Conservation (phyloP, 1,284 basidiomycete genomes). For the Ceraceosorus bombacis region DNA sequence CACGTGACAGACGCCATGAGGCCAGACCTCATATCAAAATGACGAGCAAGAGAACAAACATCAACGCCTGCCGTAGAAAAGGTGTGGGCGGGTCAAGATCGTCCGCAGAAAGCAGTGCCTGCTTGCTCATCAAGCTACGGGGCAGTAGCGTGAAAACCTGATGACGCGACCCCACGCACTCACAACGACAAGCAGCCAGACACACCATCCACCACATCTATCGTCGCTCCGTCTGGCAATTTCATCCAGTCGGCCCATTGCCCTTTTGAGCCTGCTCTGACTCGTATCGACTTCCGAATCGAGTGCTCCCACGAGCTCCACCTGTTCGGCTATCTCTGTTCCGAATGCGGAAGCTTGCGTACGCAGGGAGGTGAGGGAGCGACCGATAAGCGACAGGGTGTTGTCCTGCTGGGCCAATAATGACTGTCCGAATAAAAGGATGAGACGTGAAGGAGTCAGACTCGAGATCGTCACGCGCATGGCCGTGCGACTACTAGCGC, state of each 20-base stretch:
- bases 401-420: conserved; percentile 40
- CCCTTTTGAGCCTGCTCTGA: conserved; percentile 30
- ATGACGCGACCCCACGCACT: conserved; percentile 8
- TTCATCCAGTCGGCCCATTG: conserved; percentile 43
- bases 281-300: conserved; percentile 39
- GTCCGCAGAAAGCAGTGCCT: too few species aligned
- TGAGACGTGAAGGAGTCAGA: background rate
- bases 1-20: too few species aligned
- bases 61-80: conserved; percentile 13
- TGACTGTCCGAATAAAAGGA: conserved; percentile 14
- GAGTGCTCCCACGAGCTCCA: conserved; percentile 41
- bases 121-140: too few species aligned
- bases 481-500: background rate
- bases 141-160: background rate
- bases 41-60: conserved; percentile 25
- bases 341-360: conserved; percentile 43
- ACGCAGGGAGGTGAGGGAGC: conserved; percentile 30
- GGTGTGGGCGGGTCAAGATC: background rate
- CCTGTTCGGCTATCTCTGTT: conserved; percentile 42
- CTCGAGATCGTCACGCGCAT: background rate
- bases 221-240: conserved; percentile 38
- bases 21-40: conserved; percentile 17
- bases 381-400: conserved; percentile 40
- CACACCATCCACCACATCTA: conserved; percentile 44
- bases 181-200: conserved; percentile 42